phyloP scores from a whole-genome alignment of 2,329 filamentous ascomycete genomes.

The Alternaria dauci region DNA sequence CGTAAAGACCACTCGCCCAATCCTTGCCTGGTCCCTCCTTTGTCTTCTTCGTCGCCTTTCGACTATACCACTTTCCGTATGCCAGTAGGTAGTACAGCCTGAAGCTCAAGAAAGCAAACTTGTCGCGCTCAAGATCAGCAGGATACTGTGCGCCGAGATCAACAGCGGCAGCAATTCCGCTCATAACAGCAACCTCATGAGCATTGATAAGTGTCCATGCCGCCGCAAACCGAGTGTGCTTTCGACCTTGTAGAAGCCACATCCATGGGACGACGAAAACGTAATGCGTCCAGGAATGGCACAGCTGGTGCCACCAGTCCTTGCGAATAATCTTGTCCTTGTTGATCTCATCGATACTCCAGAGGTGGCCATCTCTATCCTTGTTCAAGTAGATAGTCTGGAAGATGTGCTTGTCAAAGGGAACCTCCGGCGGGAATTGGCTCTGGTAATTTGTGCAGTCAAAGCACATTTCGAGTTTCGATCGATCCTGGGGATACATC shows the following conservation, averaged over 20 bases:
- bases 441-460: conserved; percentile 80
- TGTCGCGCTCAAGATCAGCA: conserved; percentile 68
- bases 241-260: conserved; percentile 74
- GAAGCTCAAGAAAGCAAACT: conserved; percentile 68
- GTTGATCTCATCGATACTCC: conserved; percentile 68
- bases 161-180: conserved; percentile 75
- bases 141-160: conserved; percentile 71
- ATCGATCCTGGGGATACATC: conserved; percentile 64
- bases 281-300: conserved; percentile 71
- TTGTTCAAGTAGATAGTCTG: conserved; percentile 74
- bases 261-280: conserved; percentile 72
- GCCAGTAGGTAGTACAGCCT: conserved; percentile 67
- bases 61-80: conserved; percentile 69
- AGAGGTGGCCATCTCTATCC: conserved; percentile 61
- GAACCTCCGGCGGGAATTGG: conserved; percentile 67
- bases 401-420: conserved; percentile 70
- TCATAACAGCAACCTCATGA: conserved; percentile 75
- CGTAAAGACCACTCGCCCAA: conserved; percentile 67
- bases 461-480: conserved; percentile 70
- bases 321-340: conserved; percentile 67
- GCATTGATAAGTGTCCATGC: conserved; percentile 75
- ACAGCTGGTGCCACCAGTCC: conserved; percentile 74
- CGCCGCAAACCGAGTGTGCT: conserved; percentile 69
- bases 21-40: conserved; percentile 60
- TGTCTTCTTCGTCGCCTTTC: conserved; percentile 51